Conservation (phyloP, 345 rosid species). For the Streptanthus diversifolius region DNA sequence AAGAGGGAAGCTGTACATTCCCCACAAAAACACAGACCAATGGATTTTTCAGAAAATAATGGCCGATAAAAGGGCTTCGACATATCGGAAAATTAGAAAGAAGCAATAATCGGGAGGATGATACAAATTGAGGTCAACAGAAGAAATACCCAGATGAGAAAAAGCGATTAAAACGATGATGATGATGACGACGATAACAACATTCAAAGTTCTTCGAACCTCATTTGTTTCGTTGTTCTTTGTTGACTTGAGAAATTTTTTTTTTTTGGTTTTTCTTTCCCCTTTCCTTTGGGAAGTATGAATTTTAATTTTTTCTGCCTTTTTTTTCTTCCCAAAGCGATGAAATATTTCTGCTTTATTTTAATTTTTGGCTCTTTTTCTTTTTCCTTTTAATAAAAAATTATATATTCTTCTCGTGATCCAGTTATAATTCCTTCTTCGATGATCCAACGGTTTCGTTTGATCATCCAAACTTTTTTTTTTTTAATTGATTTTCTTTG, state of each 20-base stretch:
- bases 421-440: slow-evolving; percentile 25
- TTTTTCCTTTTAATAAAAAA: background rate
- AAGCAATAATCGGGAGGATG: slow-evolving; percentile 10
- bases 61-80: slow-evolving; percentile 14
- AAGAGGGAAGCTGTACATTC: slow-evolving; percentile 21
- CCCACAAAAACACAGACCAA: background rate
- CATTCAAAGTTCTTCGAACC: slow-evolving; percentile 29
- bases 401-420: slow-evolving; percentile 25
- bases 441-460: slow-evolving; percentile 33
- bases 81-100: background rate
- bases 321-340: slow-evolving; percentile 2
- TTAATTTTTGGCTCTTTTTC: background rate
- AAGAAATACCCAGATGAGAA: slow-evolving; percentile 14
- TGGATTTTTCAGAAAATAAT: background rate
- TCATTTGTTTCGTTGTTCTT: slow-evolving; percentile 45
- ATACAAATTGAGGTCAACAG: slow-evolving; percentile 22
- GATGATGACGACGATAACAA: slow-evolving; percentile 27
- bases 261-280: background rate
- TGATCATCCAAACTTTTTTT: background rate
- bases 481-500: background rate
- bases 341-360: slow-evolving; percentile 19
- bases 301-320: too few relatives aligned
- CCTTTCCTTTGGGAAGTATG: slow-evolving; percentile 26
- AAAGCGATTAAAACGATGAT: slow-evolving; percentile 17
- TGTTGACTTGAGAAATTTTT: slow-evolving; percentile 46